Base-by-base conservation (phyloP, 1,284 basidiomycete genomes). In the Amylostereum areolatum region DNA sequence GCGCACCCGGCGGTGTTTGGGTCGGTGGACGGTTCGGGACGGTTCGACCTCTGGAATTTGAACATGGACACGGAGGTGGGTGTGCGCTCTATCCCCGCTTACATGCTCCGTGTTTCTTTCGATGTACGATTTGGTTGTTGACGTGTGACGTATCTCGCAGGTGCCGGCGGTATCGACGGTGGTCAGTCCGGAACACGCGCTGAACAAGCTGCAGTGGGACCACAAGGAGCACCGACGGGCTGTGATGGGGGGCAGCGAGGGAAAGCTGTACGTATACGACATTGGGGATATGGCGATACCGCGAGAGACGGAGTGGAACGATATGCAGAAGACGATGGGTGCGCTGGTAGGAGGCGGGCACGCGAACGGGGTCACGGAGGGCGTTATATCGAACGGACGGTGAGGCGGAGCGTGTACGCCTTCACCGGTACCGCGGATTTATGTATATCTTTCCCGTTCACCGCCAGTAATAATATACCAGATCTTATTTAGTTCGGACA, bases 151-250 rank as follows among this genome's bases (percentile, higher is more conserved):
- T n/a, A 50, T 45, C 25, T 47, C 29, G 11, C 57, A 92, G 90
- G 89, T 93, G 0, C 89, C 92, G 18, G 77, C 82, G 10, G 83
- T 91, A 18, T 86, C 87, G 4, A 92, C 89, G 6, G 74, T 67
- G 25, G 83, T 88, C 25, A 80, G 80, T 28, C 78, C 82, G 1
- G 81, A 83, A 0, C 80, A 85, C 5, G 94, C 93, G 8, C 80
- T 99, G 58, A 99, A 99, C 74, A 98, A 97, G 69, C 66, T 99
- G 27, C 81, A 89, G 53, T 99, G 95, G 94, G 93, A 98, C 61
- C 75, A 80, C 49, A 87, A 89, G 65, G 86, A 92, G 56, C 86
- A 89, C 3, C 81, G 88, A 36, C 83, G 92, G 43, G 88, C 82
- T 3, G 96, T 90, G 0, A 68, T 96, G 34, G 97, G 94, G 28